Evolutionary conservation across 371 early-diverging fungal species (phyloP).

Genomic region (Capillidium rhysosporum): DNA sequence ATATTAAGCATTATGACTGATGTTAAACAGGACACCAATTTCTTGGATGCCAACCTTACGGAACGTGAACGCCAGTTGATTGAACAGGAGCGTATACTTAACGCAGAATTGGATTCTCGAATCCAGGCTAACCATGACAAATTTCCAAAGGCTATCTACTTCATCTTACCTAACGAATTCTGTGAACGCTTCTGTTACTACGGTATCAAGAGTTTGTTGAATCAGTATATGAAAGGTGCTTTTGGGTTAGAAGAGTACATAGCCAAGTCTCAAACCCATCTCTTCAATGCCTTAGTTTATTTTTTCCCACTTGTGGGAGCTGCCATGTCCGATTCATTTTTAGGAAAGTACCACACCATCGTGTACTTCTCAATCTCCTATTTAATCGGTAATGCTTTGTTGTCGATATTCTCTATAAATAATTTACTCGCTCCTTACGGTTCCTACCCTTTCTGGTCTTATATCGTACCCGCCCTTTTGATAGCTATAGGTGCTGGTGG

Average conservation of each 20-base stretch:
- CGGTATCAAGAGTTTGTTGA: constrained; percentile 8
- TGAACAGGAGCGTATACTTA: background rate
- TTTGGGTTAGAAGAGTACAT: constrained; percentile 7
- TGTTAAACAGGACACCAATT: too few relatives aligned
- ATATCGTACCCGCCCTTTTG: background rate
- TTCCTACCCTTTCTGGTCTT: background rate
- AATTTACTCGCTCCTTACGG: background rate
- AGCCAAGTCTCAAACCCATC: constrained; percentile 12
- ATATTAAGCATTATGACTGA: too few relatives aligned
- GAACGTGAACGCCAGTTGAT: background rate
- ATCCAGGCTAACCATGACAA: constrained; percentile 6
- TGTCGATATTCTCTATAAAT: constrained; percentile 4
- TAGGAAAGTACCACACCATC: constrained; percentile 48
- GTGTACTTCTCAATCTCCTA: constrained; percentile 11
- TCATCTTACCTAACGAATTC: constrained; percentile 12
- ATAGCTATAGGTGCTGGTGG: constrained; percentile 22
- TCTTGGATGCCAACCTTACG: constrained; percentile 12
- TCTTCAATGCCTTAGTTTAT: constrained; percentile 2
- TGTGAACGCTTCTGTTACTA: constrained; percentile 12
- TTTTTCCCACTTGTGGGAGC: background rate
- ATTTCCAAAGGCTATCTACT: constrained; percentile 11
- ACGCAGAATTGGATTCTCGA: background rate
- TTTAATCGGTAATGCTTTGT: constrained; percentile 2
- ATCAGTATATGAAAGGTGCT: constrained; percentile 10
- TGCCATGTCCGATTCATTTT: constrained; percentile 34